Conservation (phyloP, 441 rosid genomes). For the Populus hybrid region DNA sequence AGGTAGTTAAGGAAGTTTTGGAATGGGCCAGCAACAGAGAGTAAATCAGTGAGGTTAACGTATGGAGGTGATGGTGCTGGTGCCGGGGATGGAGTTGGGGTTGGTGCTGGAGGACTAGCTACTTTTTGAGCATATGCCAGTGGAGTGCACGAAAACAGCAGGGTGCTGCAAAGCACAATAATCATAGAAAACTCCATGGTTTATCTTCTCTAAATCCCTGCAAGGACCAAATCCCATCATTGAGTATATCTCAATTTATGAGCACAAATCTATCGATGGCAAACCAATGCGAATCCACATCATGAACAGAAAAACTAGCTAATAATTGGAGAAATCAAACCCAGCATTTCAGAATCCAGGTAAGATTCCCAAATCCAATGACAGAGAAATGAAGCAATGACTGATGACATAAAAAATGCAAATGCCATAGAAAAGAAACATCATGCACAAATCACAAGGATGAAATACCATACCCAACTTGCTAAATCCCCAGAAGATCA, state of each 20-base stretch:
- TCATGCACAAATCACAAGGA: conserved; percentile 6
- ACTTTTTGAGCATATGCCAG: conserved; percentile 41
- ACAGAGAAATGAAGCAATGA: conserved; percentile 8
- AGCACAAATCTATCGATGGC: conserved; percentile 3
- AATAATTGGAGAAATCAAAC: conserved; percentile 2
- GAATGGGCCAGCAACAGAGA: conserved; percentile 86
- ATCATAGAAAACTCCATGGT: conserved; percentile 39
- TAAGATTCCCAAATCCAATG: background rate
- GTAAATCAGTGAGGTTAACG: conserved; percentile 75
- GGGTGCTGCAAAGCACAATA: conserved; percentile 26
- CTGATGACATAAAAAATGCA: background rate
- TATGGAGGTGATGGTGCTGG: conserved; percentile 63
- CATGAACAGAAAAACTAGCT: background rate
- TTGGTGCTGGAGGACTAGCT: conserved; percentile 65
- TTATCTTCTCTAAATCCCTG: conserved; percentile 47
- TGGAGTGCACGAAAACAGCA: conserved; percentile 37
- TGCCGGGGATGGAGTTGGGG: conserved; percentile 65
- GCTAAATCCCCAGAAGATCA: conserved; percentile 14
- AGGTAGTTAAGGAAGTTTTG: conserved; percentile 71
- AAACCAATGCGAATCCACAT: background rate
- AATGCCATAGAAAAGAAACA: conserved; percentile 9
- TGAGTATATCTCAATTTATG: conserved; percentile 6
- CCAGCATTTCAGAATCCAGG: background rate
- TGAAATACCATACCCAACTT: conserved; percentile 7
- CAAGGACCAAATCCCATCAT: conserved; percentile 14